A percentile compares a stretch with the other conserved stretches of the same genome.
Conservation (phyloP, 768 basidiomycete species). For the Gloeophyllum trabeum region DNA sequence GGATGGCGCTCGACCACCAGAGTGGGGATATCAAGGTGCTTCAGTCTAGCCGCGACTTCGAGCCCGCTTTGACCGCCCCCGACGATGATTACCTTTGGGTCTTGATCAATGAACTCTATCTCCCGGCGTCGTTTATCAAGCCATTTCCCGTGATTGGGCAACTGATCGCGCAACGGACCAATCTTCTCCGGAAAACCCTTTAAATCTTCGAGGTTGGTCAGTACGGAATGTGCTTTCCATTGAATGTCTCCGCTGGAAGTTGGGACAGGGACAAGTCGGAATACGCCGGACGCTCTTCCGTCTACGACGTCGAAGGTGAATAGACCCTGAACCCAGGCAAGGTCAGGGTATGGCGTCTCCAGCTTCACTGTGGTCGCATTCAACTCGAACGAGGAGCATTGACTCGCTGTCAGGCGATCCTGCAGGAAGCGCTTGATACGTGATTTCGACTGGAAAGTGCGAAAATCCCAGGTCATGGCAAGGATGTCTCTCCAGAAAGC, state of each 20-base stretch:
- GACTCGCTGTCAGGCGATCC: slow-evolving; percentile 25
- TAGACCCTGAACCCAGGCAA: slow-evolving; percentile 30
- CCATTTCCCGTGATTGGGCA: slow-evolving; percentile 31
- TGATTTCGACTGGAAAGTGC: slow-evolving; percentile 35
- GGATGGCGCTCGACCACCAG: slow-evolving; percentile 54
- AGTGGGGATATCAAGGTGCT: slow-evolving; percentile 32
- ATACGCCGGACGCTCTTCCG: slow-evolving; percentile 29
- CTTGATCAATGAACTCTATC: slow-evolving; percentile 26
- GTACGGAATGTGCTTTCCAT: slow-evolving; percentile 37
- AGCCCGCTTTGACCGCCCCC: slow-evolving; percentile 45
- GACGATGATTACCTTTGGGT: slow-evolving; percentile 41
- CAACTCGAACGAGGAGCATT: slow-evolving; percentile 14
- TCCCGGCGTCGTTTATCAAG: slow-evolving; percentile 22
- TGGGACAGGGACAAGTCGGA: slow-evolving; percentile 29
- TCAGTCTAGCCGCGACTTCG: slow-evolving; percentile 47
- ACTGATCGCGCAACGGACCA: slow-evolving; percentile 20
- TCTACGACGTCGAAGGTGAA: slow-evolving; percentile 33
- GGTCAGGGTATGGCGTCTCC: slow-evolving; percentile 20
- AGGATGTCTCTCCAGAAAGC: slow-evolving; percentile 51
- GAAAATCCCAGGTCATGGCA: slow-evolving; percentile 54
- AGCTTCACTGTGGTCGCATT: slow-evolving; percentile 11
- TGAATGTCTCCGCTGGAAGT: slow-evolving; percentile 17
- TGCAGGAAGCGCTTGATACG: slow-evolving; percentile 32
- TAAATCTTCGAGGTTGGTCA: slow-evolving; percentile 40
- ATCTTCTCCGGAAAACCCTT: slow-evolving; percentile 31